These are phyloP conservation scores for Plasmodium vivax DNA, from an alignment of 169 alveolate species.

Conservation along the genomic window DNA sequence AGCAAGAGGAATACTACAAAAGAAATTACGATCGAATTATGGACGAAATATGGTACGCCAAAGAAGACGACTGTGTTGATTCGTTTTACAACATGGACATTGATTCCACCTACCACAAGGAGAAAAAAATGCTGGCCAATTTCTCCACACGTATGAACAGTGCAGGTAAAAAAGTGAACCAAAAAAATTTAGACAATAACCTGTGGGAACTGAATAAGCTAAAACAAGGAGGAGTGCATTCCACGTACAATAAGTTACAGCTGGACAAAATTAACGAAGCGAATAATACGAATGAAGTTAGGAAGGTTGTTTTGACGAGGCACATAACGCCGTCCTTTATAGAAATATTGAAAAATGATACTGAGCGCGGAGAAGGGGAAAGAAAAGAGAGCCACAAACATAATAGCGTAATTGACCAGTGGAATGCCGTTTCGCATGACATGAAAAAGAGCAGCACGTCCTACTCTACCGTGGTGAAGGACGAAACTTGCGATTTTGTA, in stretches of 20 bases:
- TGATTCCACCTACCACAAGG: conserved; percentile 35
- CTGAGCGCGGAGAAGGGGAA: conserved; percentile 27
- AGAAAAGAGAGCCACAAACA: conserved; percentile 57
- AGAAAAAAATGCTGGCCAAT: conserved; percentile 60
- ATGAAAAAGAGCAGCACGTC: conserved; percentile 82
- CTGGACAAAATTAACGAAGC: conserved; percentile 84
- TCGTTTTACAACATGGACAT: conserved; percentile 63
- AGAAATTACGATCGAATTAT: conserved; percentile 51
- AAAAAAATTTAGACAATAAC: conserved; percentile 93
- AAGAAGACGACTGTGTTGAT: conserved; percentile 72
- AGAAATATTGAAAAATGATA: conserved; percentile 84
- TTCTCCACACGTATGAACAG: conserved; percentile 54
- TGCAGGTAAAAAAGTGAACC: conserved; percentile 78
- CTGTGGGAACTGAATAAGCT: conserved; percentile 97
- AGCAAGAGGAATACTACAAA: conserved; percentile 11
- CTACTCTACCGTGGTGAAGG: conserved; percentile 92
- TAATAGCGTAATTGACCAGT: conserved; percentile 87
- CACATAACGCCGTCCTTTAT: conserved; percentile 94
- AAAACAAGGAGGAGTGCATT: conserved; percentile 93
- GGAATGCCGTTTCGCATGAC: conserved; percentile 21
- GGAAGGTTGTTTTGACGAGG: conserved; percentile 93
- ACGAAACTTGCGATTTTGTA: conserved; percentile 97
- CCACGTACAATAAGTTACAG: conserved; percentile 83
- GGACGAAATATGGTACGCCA: conserved; percentile 73
- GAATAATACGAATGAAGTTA: conserved; percentile 91